Base-by-base conservation (phyloP, 2,329 filamentous ascomycete species). In the Cladophialophora carrionii region DNA sequence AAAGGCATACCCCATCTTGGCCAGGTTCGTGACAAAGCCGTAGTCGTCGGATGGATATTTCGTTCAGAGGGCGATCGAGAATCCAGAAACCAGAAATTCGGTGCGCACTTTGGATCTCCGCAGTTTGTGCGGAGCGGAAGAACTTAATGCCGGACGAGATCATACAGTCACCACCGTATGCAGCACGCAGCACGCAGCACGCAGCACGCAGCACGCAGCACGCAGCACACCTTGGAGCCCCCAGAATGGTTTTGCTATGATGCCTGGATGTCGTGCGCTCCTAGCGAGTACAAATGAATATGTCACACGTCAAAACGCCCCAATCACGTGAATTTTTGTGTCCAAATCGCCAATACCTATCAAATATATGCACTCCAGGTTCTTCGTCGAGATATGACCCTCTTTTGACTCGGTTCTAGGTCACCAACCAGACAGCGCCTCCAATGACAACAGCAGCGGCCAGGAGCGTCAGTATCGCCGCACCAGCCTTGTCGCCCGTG, bases 1-100 rank as follows among this genome's bases (percentile, higher is more conserved):
- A 82, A 90, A 90, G 66, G 87, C 80, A 75, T 71, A 69, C 9
- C 71, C 69, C 71, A 73, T 73, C 49, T 56, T 70, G 66, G 22
- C 20, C 26, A 12, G 48, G 8, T 6, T 52, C 29, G 26, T 31
- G 52, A 29, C 31, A n/a, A 17, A 14, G 29, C 31, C 4, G 52
- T 20, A 22, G 26, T 17, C 24, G 17, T 22, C 14, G 24, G 17
- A 51, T 24, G 26, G 52, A 34, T 54, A 54, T 54, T 54, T 29
- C 14, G 29, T 54, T 34, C 26, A 7, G 26, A 54, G 29, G 29
- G 52, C 48, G 48, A 29, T 26, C 20, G 46, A 49, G 46, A 49
- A 26, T 14, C 20, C 48, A 51, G 12, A 51, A 24, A 24, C 48
- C 48, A 29, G 14, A 51, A 51, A 32, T 54, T 54, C 52, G 26